phyloP scores from a whole-genome alignment of 1,284 basidiomycete species.

The Schizopora paradoxa region DNA sequence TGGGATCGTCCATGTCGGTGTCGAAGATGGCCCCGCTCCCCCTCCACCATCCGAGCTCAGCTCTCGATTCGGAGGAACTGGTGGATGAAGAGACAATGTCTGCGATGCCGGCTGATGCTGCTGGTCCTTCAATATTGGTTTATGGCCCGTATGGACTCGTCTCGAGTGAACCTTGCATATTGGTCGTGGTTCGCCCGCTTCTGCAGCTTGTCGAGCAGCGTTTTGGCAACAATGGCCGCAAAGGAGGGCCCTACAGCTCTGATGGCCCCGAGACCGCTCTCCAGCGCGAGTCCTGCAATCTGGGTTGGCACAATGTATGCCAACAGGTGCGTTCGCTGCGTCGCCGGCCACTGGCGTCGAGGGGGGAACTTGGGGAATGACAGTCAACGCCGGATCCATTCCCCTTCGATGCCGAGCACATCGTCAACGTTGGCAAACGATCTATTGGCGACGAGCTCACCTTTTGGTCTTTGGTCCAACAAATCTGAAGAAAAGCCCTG shows the following conservation, averaged over 20 bases:
- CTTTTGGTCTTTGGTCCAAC: too few species aligned
- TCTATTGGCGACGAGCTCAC: too few species aligned
- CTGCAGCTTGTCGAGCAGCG: slow-evolving; percentile 10
- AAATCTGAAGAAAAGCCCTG: too few species aligned
- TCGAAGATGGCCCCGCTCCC: too few species aligned
- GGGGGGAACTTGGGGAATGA: too few species aligned
- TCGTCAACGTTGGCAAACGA: neutral
- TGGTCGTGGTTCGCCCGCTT: slow-evolving; percentile 16
- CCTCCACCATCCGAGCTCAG: neutral
- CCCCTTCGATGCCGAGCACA: too few species aligned
- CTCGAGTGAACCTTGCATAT: slow-evolving; percentile 18
- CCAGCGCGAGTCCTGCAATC: slow-evolving; percentile 16
- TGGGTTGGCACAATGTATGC: slow-evolving; percentile 17
- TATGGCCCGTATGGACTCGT: slow-evolving; percentile 15
- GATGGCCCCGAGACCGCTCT: slow-evolving; percentile 17
- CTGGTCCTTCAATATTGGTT: slow-evolving; percentile 10
- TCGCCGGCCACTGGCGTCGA: too few species aligned
- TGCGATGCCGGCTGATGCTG: neutral
- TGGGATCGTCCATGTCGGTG: too few species aligned
- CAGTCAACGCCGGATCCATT: slow-evolving; percentile 4
- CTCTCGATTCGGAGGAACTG: neutral
- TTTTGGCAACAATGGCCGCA: slow-evolving; percentile 18
- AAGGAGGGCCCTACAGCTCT: slow-evolving; percentile 15
- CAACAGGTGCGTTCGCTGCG: slow-evolving; percentile 12
- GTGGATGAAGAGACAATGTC: too few species aligned